Evolutionary conservation across 495 filamentous ascomycete genomes (phyloP).

Genomic region (Podospora fimiseda): DNA sequence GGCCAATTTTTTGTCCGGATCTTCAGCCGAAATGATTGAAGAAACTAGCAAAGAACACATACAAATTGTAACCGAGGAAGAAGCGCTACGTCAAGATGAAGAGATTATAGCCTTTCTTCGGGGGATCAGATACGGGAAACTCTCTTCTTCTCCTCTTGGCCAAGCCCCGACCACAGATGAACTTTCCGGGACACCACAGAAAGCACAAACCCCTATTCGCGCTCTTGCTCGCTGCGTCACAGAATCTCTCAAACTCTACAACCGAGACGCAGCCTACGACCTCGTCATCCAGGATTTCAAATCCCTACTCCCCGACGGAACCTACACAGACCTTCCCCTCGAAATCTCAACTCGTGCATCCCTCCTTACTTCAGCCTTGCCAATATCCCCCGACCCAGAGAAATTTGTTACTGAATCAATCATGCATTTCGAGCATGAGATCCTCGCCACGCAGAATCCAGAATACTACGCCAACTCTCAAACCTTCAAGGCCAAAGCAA

Average conservation of each 20-base stretch:
- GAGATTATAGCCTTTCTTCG: not conserved
- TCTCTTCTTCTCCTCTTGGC: not conserved
- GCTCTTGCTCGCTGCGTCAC: not conserved
- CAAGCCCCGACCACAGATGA: too few relatives aligned
- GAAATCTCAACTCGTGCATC: not conserved
- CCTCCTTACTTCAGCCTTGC: not conserved
- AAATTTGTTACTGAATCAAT: not conserved
- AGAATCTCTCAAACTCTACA: not conserved
- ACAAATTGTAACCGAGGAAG: not conserved
- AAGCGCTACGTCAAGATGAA: not conserved
- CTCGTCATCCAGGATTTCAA: not conserved
- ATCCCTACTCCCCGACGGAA: not conserved
- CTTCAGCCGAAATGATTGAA: not conserved
- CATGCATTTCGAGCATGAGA: constrained; percentile 1
- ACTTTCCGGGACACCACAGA: too few relatives aligned
- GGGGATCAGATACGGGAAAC: not conserved
- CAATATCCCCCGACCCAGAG: not conserved
- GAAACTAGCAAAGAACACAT: not conserved
- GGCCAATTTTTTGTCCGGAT: not conserved
- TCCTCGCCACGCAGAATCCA: not conserved
- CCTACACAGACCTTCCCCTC: not conserved
- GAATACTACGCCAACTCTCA: not conserved
- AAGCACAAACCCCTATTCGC: not conserved
- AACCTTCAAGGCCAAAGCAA: not conserved
- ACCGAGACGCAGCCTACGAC: not conserved